Evolutionary conservation across 139 green algal species (phyloP), one percentile per base, ranked within the genome.

Genomic region (Coelastrella sp.): DNA sequence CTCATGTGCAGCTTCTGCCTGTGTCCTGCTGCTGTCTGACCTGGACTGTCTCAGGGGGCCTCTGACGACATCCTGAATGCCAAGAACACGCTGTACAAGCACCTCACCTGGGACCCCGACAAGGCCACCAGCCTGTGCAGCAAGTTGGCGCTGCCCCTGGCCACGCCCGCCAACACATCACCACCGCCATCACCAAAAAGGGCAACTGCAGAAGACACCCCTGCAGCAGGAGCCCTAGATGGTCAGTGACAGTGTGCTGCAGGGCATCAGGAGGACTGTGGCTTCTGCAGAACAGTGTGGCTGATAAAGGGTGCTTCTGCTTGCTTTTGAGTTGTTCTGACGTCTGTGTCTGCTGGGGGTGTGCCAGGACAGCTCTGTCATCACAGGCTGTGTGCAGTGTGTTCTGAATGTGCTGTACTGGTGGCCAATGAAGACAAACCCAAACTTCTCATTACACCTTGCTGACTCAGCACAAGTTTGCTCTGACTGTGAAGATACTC

Each of bases 41-140:
- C n/a, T 49, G 12, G 63, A 4, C 63, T 70, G 22, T 25, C 72
- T 7, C 87, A 91, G 87, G 96, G 96, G 35, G 96, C 96, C 49
- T 94, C 88, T 15, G 95, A 96, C 8, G 96, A 98, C 92, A 98
- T 98, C 80, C 93, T 92, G 68, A 24, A 85, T 22, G 94, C 94
- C 84, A 98, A 98, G 91, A 86, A 91, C 74, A 93, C 94, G 84
- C 89, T 98, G 92, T 98, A 98, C 87, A 70, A 91, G 61, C 93
- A 95, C 89, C 96, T 98, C 90, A 98, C 96, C 1, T 96, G 91
- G 87, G 94, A 98, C 87, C 87, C 92, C 19, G 90, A 92, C 6
- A 95, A 90, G 61, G 25, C 59, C 11, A 49, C 49, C 19, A 74
- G 63, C 19, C 17, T 87, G 20, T 91, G 88, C 58, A 82, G 75